Evolutionary conservation across 176 grass and related monocot species (phyloP).

Genomic region (Cenchrus fungigraminus): DNA sequence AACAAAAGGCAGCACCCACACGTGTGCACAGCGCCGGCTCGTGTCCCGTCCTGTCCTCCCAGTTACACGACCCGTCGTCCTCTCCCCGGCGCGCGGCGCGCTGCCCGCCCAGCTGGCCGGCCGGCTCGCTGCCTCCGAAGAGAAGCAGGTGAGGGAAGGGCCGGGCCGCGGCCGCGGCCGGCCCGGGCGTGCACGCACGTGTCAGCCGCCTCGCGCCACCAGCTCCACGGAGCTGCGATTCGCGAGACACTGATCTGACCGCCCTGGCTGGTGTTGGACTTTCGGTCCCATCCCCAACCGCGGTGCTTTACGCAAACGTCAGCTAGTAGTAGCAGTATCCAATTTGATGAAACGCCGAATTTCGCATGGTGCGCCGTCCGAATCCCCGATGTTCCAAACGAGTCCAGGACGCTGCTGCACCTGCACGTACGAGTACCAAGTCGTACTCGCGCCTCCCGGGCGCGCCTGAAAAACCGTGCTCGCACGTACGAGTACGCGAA

Average conservation of each 20-base stretch:
- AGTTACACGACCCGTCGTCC: background rate
- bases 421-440: background rate
- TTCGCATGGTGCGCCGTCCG: background rate
- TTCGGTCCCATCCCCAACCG: background rate
- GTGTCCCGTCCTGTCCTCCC: background rate
- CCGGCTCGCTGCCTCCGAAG: background rate
- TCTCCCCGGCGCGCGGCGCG: background rate
- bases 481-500: background rate
- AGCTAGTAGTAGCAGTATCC: background rate
- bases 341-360: background rate
- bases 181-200: background rate
- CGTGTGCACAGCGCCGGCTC: constrained; percentile 27
- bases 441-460: background rate
- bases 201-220: background rate
- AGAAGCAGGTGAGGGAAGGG: background rate
- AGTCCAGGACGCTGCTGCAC: background rate
- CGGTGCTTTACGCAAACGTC: background rate
- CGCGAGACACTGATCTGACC: background rate
- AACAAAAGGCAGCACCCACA: constrained; percentile 3
- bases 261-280: background rate
- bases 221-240: background rate
- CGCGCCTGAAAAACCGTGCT: constrained; percentile 19
- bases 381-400: background rate
- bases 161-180: background rate
- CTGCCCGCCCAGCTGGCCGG: background rate